phyloP scores from a whole-genome alignment of 441 rosid genomes.

The Pelargonium australe region DNA sequence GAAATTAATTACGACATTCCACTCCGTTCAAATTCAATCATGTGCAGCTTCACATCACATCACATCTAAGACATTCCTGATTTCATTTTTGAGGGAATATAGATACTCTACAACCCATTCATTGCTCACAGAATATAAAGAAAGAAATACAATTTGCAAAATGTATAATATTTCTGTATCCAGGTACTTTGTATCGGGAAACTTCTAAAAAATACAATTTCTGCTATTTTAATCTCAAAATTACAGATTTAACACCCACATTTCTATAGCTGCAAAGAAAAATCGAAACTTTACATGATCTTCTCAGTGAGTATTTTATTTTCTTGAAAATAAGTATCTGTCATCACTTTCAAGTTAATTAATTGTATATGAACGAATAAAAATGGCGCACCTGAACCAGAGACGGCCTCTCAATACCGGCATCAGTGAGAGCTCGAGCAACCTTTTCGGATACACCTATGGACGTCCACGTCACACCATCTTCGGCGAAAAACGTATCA shows the following conservation, averaged over 20 bases:
- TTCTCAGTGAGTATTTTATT: background rate
- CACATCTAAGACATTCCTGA: background rate
- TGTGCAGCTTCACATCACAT: background rate
- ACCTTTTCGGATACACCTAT: slow-evolving; percentile 63
- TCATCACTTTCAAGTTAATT: too few species aligned
- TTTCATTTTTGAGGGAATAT: too few species aligned
- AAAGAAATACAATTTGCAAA: too few species aligned
- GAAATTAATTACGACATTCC: background rate
- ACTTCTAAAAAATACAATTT: background rate
- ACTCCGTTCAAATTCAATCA: background rate
- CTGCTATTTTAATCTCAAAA: background rate
- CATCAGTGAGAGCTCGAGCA: slow-evolving; percentile 48
- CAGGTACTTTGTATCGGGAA: background rate
- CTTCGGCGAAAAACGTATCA: slow-evolving; percentile 66
- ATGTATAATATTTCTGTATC: too few species aligned
- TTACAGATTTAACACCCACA: background rate
- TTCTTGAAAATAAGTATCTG: too few species aligned
- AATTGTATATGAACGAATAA: background rate
- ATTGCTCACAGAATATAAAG: too few species aligned
- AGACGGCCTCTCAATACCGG: slow-evolving; percentile 71
- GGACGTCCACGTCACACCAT: slow-evolving; percentile 67
- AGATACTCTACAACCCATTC: too few species aligned
- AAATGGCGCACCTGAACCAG: slow-evolving; percentile 53
- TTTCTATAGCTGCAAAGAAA: background rate
- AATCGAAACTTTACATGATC: background rate